These are phyloP conservation scores for Endothia cerciana DNA, from an alignment of 2,329 filamentous ascomycete species.

Conservation along the genomic window DNA sequence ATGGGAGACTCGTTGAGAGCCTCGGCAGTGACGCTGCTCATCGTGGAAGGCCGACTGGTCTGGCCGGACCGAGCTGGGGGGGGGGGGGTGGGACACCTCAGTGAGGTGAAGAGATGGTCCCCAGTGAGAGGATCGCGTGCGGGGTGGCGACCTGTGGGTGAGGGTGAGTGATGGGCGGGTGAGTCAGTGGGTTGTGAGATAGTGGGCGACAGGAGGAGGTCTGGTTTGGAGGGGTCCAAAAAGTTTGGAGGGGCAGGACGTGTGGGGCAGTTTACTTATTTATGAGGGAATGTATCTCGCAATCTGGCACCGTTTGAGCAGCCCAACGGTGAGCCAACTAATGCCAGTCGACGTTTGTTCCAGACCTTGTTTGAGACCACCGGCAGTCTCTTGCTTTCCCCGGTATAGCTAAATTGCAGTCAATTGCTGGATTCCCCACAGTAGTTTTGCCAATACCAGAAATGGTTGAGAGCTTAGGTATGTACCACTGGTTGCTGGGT, in stretches of 20 bases:
- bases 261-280: background rate
- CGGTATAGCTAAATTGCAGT: background rate
- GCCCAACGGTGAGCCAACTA: background rate
- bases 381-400: too few species aligned
- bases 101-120: background rate
- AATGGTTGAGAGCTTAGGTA: background rate
- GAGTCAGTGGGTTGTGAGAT: background rate
- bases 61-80: background rate
- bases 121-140: background rate
- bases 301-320: background rate
- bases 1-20: conserved; percentile 25
- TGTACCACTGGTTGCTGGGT: background rate
- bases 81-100: background rate
- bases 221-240: conserved; percentile 4
- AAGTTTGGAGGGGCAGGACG: conserved; percentile 3
- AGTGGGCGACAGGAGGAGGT: background rate
- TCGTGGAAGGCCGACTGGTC: conserved; percentile 8
- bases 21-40: conserved; percentile 25
- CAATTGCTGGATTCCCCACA: background rate
- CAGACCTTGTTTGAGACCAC: background rate
- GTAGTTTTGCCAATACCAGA: background rate
- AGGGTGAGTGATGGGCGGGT: background rate
- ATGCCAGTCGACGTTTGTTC: background rate
- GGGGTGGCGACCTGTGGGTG: background rate
- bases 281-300: too few species aligned